A percentile compares a stretch with the other conserved stretches of the same genome.
These are phyloP conservation scores for Aspergillus novoparasiticus DNA, from an alignment of 2,329 filamentous ascomycete species.

Conservation along the genomic window DNA sequence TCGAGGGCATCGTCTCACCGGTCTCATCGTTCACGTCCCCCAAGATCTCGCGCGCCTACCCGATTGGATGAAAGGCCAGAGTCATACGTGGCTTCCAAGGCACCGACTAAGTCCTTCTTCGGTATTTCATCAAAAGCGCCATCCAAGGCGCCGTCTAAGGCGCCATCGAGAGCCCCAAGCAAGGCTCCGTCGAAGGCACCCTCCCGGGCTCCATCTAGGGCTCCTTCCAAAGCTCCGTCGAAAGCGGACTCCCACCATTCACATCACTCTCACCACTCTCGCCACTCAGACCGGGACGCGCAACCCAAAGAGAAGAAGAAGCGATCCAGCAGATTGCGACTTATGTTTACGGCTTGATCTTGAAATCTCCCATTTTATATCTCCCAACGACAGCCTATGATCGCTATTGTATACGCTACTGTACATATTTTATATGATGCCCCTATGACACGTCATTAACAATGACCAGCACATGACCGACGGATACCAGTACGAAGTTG, in stretches of 20 bases:
- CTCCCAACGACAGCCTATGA: conserved; percentile 5
- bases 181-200: conserved; percentile 26
- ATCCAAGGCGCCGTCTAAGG: conserved; percentile 13
- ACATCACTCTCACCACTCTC: conserved; percentile 22
- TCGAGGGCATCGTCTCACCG: conserved; percentile 40
- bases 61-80: conserved; percentile 21
- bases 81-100: conserved; percentile 13
- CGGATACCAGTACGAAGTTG: neutral
- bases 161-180: conserved; percentile 15
- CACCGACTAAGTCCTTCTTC: conserved; percentile 16
- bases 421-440: conserved; percentile 8
- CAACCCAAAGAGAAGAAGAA: conserved; percentile 40
- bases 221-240: conserved; percentile 22
- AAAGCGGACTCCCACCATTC: conserved; percentile 26
- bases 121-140: conserved; percentile 18
- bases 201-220: conserved; percentile 17
- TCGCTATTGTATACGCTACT: conserved; percentile 31
- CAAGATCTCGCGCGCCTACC: conserved; percentile 6
- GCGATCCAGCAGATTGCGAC: conserved; percentile 41
- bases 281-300: conserved; percentile 30
- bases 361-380: neutral
- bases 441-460: neutral
- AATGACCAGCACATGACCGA: neutral
- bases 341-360: conserved; percentile 37
- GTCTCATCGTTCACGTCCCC: conserved; percentile 34